Percentiles rank a stretch among this genome's conserved stretches.
These are phyloP conservation scores for Chlorokybus atmophyticus DNA, from an alignment of 139 green algal species.

Conservation along the genomic window DNA sequence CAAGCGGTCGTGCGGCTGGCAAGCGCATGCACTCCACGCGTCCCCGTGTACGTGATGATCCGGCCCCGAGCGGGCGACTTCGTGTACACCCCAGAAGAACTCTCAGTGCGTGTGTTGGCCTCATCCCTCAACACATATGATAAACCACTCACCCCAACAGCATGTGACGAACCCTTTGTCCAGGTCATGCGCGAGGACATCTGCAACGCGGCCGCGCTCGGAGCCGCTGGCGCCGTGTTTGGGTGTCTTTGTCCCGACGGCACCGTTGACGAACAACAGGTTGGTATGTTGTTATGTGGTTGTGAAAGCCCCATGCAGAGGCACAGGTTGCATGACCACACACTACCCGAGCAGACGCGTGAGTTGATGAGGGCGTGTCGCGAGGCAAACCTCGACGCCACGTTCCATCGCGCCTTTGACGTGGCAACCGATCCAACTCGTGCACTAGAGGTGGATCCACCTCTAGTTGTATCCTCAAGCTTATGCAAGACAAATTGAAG, in stretches of 20 bases:
- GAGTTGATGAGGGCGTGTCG: not conserved
- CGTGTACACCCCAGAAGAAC: not conserved
- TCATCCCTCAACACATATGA: too few relatives aligned
- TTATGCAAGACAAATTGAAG: too few relatives aligned
- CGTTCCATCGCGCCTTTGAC: not conserved
- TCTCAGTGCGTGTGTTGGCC: not conserved
- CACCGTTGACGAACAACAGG: not conserved
- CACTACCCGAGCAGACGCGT: not conserved
- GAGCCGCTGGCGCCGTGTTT: not conserved
- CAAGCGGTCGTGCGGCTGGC: too few relatives aligned
- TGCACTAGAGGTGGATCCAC: not conserved
- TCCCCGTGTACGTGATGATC: not conserved
- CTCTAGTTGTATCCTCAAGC: not conserved
- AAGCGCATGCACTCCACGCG: too few relatives aligned
- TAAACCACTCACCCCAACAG: too few relatives aligned
- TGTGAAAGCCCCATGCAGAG: too few relatives aligned
- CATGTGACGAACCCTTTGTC: too few relatives aligned
- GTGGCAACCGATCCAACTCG: not conserved
- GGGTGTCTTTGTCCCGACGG: not conserved
- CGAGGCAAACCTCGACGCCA: not conserved
- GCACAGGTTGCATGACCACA: too few relatives aligned
- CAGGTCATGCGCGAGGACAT: slow-evolving; percentile 1
- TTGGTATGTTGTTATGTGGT: too few relatives aligned
- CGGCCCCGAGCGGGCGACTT: not conserved
- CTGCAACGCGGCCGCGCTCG: not conserved